Base-by-base conservation (phyloP, 2,329 filamentous ascomycete genomes). In the Drechslerella coelobrocha region DNA sequence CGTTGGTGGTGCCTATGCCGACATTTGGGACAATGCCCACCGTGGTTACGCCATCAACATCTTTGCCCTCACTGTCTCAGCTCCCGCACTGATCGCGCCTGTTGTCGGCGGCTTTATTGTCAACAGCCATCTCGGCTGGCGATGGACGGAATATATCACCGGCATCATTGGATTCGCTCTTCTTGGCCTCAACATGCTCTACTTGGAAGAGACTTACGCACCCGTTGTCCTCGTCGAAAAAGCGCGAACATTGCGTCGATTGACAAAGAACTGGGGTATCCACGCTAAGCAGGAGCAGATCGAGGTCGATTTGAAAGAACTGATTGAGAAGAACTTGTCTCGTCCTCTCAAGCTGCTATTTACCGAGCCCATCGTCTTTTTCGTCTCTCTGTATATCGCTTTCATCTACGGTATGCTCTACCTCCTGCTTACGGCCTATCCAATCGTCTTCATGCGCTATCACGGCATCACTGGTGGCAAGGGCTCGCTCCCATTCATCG, bases 341-440 rank as follows among this genome's bases (percentile, higher is more conserved):
- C 84, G 88, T 51, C 86, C 87, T 7, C 78, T 89, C 75, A 83
- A 84, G 52, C 83, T 90, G 73, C 82, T 91, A 9, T 84, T 89
- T 68, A 82, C 83, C 31, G 88, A 90, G 78, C 88, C 89, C 61
- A 89, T 91, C 61, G 86, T 91, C 61, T 81, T 85, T 0, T 79
- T 87, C 8, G 79, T 91, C 21, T 88, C 87, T 37, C 80, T 90
- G 61, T 91, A 91, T 79, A 88, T 88, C 81, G 84, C 87, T 43
- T 91, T 91, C 79, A 86, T 89, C 78, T 92, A 92, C 76, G 89
- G 84, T 4, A 82, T 94, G 0, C 84, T 96, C 0, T 96, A 94
- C 76, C 86, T 93, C 24, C 94, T 94, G 81, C 82, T 96, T 56
- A 92, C 90, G 0, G 89, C 91, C 0, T 95, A 95, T 75, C 88